Evolutionary conservation across 2,329 filamentous ascomycete species (phyloP).

Genomic region (Aspergillus fijiensis): DNA sequence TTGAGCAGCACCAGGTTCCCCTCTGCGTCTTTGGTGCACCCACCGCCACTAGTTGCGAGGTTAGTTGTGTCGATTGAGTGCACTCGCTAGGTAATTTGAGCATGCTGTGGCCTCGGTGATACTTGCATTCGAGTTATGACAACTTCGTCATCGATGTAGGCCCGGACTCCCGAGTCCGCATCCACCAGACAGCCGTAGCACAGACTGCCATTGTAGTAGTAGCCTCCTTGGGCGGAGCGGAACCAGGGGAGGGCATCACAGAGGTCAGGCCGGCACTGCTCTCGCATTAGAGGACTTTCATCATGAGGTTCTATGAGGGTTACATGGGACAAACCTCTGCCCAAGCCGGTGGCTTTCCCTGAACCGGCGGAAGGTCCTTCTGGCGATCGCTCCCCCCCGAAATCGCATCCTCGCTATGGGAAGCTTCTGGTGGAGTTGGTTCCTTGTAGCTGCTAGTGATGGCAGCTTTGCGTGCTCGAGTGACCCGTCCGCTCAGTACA

Average conservation of each 20-base stretch:
- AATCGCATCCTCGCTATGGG: not conserved
- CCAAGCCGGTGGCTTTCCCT: not conserved
- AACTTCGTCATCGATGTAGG: constrained; percentile 60
- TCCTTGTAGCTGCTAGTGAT: not conserved
- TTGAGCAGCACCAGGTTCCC: constrained; percentile 49
- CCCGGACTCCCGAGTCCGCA: constrained; percentile 52
- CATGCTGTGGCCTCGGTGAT: not conserved
- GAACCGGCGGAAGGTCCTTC: not conserved
- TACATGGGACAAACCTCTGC: not conserved
- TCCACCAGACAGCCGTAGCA: constrained; percentile 62
- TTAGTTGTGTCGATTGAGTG: constrained; percentile 16
- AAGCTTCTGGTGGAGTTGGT: not conserved
- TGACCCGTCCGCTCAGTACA: not conserved
- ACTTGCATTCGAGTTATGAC: constrained; percentile 62
- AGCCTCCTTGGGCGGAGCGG: constrained; percentile 59
- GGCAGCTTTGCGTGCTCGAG: not conserved
- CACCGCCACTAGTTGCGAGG: constrained; percentile 51
- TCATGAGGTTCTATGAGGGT: not conserved
- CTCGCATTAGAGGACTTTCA: not conserved
- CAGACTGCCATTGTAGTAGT: constrained; percentile 53
- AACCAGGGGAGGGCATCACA: constrained; percentile 66
- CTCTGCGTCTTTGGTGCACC: constrained; percentile 48
- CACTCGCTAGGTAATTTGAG: constrained; percentile 25
- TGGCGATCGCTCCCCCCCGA: not conserved
- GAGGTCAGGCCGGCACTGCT: constrained; percentile 49